Evolutionary conservation across 305 asterid species (phyloP).

Genomic region (Fraxinus dipetala): DNA sequence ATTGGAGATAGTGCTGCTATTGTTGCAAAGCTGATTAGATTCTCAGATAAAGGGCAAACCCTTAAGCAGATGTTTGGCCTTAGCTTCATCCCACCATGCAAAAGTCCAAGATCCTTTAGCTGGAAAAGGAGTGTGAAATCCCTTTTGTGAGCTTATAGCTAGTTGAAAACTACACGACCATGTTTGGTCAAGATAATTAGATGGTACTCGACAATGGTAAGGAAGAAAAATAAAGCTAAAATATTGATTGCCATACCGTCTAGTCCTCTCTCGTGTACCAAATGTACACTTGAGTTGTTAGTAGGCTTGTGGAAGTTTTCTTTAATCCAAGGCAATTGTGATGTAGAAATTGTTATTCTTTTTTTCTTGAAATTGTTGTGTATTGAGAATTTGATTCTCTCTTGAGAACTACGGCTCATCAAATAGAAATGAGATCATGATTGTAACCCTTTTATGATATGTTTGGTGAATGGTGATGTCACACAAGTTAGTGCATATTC

Average conservation of each 20-base stretch:
- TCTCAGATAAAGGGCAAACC: conserved; percentile 64
- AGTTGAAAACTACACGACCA: neutral
- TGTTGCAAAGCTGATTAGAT: conserved; percentile 76
- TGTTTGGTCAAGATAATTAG: neutral
- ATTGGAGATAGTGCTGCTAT: conserved; percentile 65
- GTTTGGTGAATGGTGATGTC: neutral
- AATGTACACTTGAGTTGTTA: neutral
- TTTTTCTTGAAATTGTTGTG: neutral
- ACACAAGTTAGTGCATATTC: neutral
- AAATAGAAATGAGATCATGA: neutral
- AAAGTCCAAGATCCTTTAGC: conserved; percentile 64
- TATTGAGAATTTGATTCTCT: neutral
- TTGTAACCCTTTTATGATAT: neutral
- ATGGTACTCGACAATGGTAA: neutral
- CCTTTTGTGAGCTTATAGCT: conserved; percentile 39
- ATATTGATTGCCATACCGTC: neutral
- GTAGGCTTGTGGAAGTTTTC: neutral
- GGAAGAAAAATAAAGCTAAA: neutral
- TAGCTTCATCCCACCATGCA: conserved; percentile 70
- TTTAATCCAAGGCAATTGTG: neutral
- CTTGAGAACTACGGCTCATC: neutral
- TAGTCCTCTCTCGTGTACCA: neutral
- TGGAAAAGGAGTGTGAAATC: conserved; percentile 72
- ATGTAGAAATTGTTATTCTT: neutral
- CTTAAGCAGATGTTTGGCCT: conserved; percentile 92